These are phyloP conservation scores for Cercospora sp. DNA, from an alignment of 2,329 filamentous ascomycete genomes.

Conservation along the genomic window DNA sequence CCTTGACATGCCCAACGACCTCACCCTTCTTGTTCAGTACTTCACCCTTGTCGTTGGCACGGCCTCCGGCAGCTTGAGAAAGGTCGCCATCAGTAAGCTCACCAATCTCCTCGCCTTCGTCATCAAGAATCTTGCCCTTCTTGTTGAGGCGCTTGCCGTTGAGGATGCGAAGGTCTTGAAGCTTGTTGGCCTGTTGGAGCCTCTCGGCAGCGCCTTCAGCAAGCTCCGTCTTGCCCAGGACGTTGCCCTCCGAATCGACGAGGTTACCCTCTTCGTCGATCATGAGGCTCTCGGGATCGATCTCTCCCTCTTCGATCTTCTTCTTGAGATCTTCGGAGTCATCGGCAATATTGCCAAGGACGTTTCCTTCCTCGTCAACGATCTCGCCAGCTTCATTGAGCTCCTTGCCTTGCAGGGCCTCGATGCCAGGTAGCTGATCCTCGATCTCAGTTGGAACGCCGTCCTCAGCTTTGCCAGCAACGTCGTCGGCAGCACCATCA, in stretches of 20 bases:
- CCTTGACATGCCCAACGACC: constrained; percentile 51
- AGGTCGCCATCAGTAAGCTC: constrained; percentile 51
- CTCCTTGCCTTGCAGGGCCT: constrained; percentile 53
- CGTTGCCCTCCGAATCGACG: constrained; percentile 53
- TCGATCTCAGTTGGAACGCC: constrained; percentile 43
- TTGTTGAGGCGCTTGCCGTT: constrained; percentile 59
- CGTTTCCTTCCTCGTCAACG: constrained; percentile 51
- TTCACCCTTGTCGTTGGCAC: constrained; percentile 53
- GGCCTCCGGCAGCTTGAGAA: constrained; percentile 49
- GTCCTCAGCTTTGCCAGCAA: constrained; percentile 34
- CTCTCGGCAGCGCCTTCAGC: constrained; percentile 52
- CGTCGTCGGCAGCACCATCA: constrained; percentile 36
- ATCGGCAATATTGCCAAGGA: constrained; percentile 52
- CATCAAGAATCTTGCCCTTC: constrained; percentile 56
- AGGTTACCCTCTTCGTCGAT: constrained; percentile 55
- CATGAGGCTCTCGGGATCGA: constrained; percentile 50
- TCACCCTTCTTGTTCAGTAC: constrained; percentile 54
- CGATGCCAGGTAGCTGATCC: constrained; percentile 53
- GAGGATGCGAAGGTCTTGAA: constrained; percentile 48
- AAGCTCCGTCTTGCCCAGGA: constrained; percentile 53
- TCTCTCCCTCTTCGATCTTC: constrained; percentile 41
- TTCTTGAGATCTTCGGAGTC: constrained; percentile 40
- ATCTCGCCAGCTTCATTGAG: constrained; percentile 53
- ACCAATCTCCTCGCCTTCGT: constrained; percentile 54
- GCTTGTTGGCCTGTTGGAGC: constrained; percentile 44